Evolutionary conservation across 805 yeast species (phyloP), one percentile per base, ranked within the genome.

Genomic region (Nakazawaea peltata): DNA sequence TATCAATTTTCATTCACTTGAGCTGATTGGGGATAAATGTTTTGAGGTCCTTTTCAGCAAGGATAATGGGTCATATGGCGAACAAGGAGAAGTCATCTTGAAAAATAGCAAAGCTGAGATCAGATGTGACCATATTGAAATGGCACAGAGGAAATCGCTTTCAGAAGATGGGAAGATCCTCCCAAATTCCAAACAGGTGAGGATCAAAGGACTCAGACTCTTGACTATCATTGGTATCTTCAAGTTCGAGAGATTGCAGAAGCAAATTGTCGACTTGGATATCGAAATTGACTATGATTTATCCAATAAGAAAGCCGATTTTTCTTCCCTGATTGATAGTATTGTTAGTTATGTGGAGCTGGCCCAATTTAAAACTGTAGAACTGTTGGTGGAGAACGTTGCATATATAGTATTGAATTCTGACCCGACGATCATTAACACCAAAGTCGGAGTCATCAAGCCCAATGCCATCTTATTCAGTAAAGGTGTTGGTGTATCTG

Each of bases 161-260:
- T 4, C 10, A 8, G 23, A 21, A 10, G 10, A 7, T 7, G 10
- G 10, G 10, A 21, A 7, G 23, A 7, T 21, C 10, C 23, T n/a
- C 26, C 7, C 23, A 10, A n/a, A n/a, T n/a, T n/a, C n/a, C n/a
- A n/a, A n/a, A n/a, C n/a, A n/a, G n/a, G 13, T 33, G 32, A 36
- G 12, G 14, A 71, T 85, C 26, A 59, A 64, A 4, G 68, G 71
- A 4, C 55, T 88, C 25, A 65, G 67, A 32, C 56, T 85, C 13
- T 65, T 79, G 33, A 80, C 95, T 0, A 65, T 88, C n/a, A 82
- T 92, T 45, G 99, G 98, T 4, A 92, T 92, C 6, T 90, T 87
- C 61, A 81, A 87, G 2, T 84, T 87, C 58, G 99, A 92, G 54
- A 66, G 98, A 40, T 56, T 79, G 16, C 79, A 81, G 48, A 77